Conservation (phyloP, 1,139 yeast species). For the Scheffersomyces stambukii region DNA sequence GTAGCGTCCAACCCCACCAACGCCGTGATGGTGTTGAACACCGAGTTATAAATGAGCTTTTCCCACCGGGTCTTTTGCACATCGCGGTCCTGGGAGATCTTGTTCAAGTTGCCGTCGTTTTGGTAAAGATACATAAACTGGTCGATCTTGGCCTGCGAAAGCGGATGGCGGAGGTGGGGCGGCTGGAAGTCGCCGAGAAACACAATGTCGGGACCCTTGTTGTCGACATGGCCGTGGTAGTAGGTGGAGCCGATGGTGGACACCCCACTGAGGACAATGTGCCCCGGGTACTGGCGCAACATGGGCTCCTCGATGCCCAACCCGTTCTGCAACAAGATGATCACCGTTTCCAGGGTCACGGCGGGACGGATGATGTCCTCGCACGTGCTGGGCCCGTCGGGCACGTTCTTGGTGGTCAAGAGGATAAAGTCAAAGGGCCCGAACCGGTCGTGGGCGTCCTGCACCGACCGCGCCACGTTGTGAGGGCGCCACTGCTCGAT, state of each 20-base stretch:
- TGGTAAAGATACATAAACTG: conserved; percentile 49
- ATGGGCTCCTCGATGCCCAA: conserved; percentile 66
- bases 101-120: conserved; percentile 37
- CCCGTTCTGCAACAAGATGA: conserved; percentile 72
- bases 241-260: conserved; percentile 65
- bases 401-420: conserved; percentile 69
- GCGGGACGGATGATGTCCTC: conserved; percentile 60
- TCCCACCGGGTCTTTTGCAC: conserved; percentile 63
- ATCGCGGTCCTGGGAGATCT: conserved; percentile 41
- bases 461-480: conserved; percentile 36
- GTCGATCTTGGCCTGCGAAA: conserved; percentile 23
- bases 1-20: conserved; percentile 52
- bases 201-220: conserved; percentile 51
- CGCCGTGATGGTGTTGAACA: conserved; percentile 60
- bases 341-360: conserved; percentile 44
- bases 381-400: conserved; percentile 53
- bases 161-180: conserved; percentile 10
- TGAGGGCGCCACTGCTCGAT: conserved; percentile 52
- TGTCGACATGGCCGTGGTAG: conserved; percentile 46
- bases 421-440: conserved; percentile 66
- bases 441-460: conserved; percentile 35
- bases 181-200: conserved; percentile 51
- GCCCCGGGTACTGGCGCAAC: conserved; percentile 52
- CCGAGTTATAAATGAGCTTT: conserved; percentile 66
- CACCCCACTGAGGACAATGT: conserved; percentile 62